These are phyloP conservation scores for Crithidia sp. DNA, from an alignment of 208 protist species.

Conservation along the genomic window DNA sequence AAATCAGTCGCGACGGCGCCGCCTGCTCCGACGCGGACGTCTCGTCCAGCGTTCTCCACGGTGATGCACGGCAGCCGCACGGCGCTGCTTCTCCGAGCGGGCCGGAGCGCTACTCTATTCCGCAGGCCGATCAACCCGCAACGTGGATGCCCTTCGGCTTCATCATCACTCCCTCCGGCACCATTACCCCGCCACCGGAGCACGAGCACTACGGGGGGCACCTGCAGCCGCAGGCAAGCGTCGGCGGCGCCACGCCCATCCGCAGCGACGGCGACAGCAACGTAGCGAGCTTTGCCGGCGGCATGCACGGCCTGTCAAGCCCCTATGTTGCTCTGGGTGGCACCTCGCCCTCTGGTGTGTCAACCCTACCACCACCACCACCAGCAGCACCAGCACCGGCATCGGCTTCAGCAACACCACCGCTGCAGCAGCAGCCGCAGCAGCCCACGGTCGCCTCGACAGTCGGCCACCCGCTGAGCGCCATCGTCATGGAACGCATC, in stretches of 20 bases:
- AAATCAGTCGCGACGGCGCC: slow-evolving; percentile 20
- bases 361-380: too few species aligned
- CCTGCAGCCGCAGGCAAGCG: background rate
- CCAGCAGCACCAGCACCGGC: slow-evolving; percentile 2
- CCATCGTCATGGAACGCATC: slow-evolving; percentile 52
- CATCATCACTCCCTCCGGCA: slow-evolving; percentile 16
- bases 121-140: slow-evolving; percentile 15
- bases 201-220: background rate
- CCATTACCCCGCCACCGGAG: slow-evolving; percentile 20
- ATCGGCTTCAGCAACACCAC: background rate
- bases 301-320: background rate
- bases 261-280: slow-evolving; percentile 6
- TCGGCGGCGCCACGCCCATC: background rate
- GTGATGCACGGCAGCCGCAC: background rate
- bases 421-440: background rate
- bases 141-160: slow-evolving; percentile 32
- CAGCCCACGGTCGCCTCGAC: background rate
- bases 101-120: slow-evolving; percentile 1
- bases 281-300: background rate
- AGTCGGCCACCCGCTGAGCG: slow-evolving; percentile 20
- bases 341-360: background rate
- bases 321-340: background rate
- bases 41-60: background rate
- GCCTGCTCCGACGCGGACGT: slow-evolving; percentile 10
- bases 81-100: background rate